phyloP scores from a whole-genome alignment of 1,284 basidiomycete genomes.

The Puccinia coronata region DNA sequence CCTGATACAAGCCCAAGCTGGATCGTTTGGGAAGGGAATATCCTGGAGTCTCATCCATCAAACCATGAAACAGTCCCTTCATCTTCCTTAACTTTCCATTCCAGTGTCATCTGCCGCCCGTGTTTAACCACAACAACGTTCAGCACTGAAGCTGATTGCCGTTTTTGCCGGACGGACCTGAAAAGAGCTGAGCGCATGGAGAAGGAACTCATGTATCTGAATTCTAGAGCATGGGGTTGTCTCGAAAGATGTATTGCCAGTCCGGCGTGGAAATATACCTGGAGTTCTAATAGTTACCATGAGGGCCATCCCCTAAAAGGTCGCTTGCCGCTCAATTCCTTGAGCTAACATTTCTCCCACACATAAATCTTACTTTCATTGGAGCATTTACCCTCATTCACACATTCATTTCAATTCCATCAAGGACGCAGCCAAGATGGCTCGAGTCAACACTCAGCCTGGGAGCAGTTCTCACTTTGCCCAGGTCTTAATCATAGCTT shows the following conservation, averaged over 20 bases:
- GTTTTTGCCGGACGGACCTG: background rate
- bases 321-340: background rate
- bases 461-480: background rate
- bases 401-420: background rate
- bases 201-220: background rate
- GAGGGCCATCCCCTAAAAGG: background rate
- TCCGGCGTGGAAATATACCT: background rate
- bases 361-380: too few species aligned
- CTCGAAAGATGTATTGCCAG: background rate
- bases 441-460: background rate
- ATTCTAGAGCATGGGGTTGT: background rate
- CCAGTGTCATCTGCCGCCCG: background rate
- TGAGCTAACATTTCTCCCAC: too few species aligned
- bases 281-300: background rate
- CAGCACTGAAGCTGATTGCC: too few species aligned
- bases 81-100: background rate
- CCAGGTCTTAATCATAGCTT: constrained; percentile 7
- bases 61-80: background rate
- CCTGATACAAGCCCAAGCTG: background rate
- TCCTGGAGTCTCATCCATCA: background rate
- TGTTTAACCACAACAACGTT: too few species aligned
- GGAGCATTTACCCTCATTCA: background rate
- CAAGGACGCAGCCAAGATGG: background rate
- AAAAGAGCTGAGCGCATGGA: background rate
- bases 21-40: background rate